Evolutionary conservation across 202 grass and related monocot species (phyloP).

Genomic region (Alloteropsis angusta): DNA sequence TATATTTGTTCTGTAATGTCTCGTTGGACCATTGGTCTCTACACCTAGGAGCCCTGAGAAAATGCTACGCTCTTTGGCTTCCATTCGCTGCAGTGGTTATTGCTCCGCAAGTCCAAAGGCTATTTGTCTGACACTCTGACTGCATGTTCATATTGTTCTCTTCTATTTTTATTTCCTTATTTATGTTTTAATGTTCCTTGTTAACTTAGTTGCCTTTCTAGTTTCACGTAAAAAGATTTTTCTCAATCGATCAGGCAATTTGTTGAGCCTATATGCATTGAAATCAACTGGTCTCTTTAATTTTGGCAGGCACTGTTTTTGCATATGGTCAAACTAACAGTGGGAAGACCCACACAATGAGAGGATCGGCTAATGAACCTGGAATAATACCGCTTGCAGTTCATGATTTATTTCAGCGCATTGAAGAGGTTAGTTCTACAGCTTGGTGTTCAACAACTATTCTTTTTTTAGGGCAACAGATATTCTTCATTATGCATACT

Average conservation of each 20-base stretch:
- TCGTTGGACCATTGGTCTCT: neutral
- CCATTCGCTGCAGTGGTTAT: neutral
- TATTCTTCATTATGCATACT: constrained; percentile 3
- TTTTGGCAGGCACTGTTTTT: constrained; percentile 76
- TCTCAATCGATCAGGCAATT: neutral
- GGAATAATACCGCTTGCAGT: constrained; percentile 86
- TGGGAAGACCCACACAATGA: constrained; percentile 97
- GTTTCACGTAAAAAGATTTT: neutral
- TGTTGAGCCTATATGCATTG: neutral
- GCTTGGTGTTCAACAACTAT: neutral
- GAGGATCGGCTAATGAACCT: constrained; percentile 62
- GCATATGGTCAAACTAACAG: constrained; percentile 97
- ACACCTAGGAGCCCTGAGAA: neutral
- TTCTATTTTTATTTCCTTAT: neutral
- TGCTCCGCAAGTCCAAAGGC: neutral
- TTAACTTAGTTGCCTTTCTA: neutral
- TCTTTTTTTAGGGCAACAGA: neutral
- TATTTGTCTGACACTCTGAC: neutral
- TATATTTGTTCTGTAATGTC: neutral
- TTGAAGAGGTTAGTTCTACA: constrained; percentile 44
- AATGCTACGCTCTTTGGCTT: neutral
- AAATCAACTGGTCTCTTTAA: neutral
- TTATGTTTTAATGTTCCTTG: neutral
- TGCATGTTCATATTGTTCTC: neutral
- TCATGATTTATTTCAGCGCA: constrained; percentile 56